These are phyloP conservation scores for Tolypocladium inflatum DNA, from an alignment of 2,329 filamentous ascomycete species.

Conservation along the genomic window DNA sequence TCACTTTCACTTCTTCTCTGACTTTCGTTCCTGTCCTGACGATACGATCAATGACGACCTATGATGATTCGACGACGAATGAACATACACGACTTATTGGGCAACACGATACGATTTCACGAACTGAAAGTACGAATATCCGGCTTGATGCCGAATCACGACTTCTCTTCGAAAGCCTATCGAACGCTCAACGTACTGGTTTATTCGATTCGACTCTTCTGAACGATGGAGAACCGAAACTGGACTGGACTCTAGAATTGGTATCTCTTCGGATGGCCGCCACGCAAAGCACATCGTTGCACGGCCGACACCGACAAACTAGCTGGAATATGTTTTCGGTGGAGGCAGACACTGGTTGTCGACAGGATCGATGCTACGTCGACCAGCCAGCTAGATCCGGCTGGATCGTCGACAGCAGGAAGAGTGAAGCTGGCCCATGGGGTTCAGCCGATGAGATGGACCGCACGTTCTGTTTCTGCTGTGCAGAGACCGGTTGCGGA, in stretches of 20 bases:
- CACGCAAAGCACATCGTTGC: slow-evolving; percentile 21
- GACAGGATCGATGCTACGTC: slow-evolving; percentile 23
- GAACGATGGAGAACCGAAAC: slow-evolving; percentile 4
- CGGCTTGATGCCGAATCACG: slow-evolving; percentile 23
- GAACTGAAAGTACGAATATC: slow-evolving; percentile 15
- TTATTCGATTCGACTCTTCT: slow-evolving; percentile 17
- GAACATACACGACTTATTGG: slow-evolving; percentile 15
- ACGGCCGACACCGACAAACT: slow-evolving; percentile 19
- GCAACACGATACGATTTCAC: slow-evolving; percentile 20
- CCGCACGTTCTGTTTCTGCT: slow-evolving; percentile 16
- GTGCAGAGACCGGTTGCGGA: slow-evolving; percentile 16
- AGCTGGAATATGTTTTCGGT: slow-evolving; percentile 27
- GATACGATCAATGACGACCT: slow-evolving; percentile 38
- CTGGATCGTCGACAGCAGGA: slow-evolving; percentile 9
- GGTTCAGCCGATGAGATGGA: slow-evolving; percentile 19
- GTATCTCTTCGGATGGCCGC: slow-evolving; percentile 16
- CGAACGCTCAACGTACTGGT: slow-evolving; percentile 13
- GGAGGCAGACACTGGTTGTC: slow-evolving; percentile 35
- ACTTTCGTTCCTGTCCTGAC: slow-evolving; percentile 29
- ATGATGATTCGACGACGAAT: slow-evolving; percentile 27
- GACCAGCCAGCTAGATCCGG: slow-evolving; percentile 3
- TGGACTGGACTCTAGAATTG: slow-evolving; percentile 19
- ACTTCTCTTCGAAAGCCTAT: slow-evolving; percentile 17
- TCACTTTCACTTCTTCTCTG: slow-evolving; percentile 24
- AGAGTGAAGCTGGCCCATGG: slow-evolving; percentile 17